Percentiles rank a stretch among this genome's conserved stretches.
Conservation (phyloP, 164 flowering plant species). For the Chimonanthus praecox region DNA sequence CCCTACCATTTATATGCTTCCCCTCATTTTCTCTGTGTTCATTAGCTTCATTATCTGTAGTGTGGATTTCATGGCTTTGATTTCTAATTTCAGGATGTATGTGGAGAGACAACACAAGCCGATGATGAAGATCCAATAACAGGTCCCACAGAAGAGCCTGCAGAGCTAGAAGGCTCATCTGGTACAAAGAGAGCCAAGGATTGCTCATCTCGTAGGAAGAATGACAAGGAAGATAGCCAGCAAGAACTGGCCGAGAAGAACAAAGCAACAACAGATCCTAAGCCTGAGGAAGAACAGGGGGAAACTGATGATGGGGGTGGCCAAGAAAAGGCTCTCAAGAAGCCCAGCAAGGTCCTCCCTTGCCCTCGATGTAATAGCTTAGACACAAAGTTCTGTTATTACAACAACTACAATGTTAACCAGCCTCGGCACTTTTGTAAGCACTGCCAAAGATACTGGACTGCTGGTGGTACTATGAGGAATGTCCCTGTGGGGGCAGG, state of each 20-base stretch:
- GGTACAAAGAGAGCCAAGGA: constrained; percentile 11
- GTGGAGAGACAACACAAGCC: constrained; percentile 1
- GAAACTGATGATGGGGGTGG: constrained; percentile 16
- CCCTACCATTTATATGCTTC: not conserved
- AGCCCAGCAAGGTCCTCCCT: constrained; percentile 18
- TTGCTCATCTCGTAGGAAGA: not conserved
- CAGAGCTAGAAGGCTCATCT: constrained; percentile 10
- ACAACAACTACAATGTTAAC: constrained; percentile 21
- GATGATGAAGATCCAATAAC: not conserved
- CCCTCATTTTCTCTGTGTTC: not conserved
- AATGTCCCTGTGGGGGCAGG: constrained; percentile 24
- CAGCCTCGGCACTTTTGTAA: constrained; percentile 23
- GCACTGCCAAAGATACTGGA: constrained; percentile 24
- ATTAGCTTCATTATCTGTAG: not conserved
- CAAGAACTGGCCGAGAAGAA: constrained; percentile 5
- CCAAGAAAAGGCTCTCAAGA: constrained; percentile 17
- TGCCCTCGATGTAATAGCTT: constrained; percentile 23
- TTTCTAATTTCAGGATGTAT: constrained; percentile 12
- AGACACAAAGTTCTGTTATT: constrained; percentile 20
- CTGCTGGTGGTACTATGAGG: constrained; percentile 24
- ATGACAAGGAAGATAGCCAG: constrained; percentile 14
- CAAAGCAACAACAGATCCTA: constrained; percentile 8
- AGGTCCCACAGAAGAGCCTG: constrained; percentile 5
- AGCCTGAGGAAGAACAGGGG: constrained; percentile 23
- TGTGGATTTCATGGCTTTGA: not conserved